A percentile compares a stretch with the other conserved stretches of the same genome.
phyloP scores from a whole-genome alignment of 176 grass and related monocot genomes.

The Avena sativa region DNA sequence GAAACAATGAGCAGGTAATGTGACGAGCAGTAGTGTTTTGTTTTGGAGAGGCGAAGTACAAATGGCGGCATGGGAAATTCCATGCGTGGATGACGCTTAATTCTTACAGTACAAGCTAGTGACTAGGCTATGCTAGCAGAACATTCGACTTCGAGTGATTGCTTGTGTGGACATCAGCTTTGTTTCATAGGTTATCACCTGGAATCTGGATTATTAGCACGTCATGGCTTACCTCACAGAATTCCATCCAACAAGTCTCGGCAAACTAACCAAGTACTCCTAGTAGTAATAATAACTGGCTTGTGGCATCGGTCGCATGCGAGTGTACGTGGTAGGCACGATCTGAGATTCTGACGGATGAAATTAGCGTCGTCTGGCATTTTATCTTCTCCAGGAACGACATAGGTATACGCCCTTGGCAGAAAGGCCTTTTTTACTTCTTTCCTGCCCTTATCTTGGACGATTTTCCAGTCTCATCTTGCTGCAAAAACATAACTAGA shows the following conservation, averaged over 20 bases:
- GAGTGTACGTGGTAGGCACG: neutral
- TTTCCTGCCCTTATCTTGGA: constrained; percentile 26
- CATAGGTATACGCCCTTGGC: neutral
- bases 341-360: neutral
- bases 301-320: neutral
- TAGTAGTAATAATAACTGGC: neutral
- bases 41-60: neutral
- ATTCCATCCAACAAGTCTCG: neutral
- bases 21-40: neutral
- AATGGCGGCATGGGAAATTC: neutral
- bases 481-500: neutral
- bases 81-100: neutral
- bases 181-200: neutral
- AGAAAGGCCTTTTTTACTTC: neutral
- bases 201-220: neutral
- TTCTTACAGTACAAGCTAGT: neutral
- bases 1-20: no score
- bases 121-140: neutral
- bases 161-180: neutral
- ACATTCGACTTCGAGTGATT: neutral
- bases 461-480: constrained; percentile 24
- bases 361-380: neutral
- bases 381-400: neutral
- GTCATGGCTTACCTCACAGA: neutral
- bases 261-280: neutral